Evolutionary conservation across 768 basidiomycete genomes (phyloP).

Genomic region (Agaricus subrufescens): DNA sequence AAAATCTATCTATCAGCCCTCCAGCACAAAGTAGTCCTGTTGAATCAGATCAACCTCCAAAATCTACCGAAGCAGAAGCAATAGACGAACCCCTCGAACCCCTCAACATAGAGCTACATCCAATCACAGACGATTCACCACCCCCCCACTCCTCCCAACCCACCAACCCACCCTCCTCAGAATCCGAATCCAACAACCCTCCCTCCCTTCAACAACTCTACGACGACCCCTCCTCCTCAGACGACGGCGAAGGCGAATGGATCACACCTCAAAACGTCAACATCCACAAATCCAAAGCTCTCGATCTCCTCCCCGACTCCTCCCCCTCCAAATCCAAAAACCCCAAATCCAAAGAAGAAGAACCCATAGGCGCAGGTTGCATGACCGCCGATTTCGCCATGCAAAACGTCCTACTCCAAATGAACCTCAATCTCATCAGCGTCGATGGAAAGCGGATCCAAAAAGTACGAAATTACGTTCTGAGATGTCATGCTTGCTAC

Average conservation of each 20-base stretch:
- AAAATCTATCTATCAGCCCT: slow-evolving; percentile 1
- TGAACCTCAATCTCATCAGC: slow-evolving; percentile 87
- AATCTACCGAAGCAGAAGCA: slow-evolving; percentile 5
- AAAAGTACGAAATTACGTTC: slow-evolving; percentile 91
- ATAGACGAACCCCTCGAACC: slow-evolving; percentile 16
- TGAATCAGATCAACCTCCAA: slow-evolving; percentile 7
- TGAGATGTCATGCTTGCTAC: slow-evolving; percentile 98
- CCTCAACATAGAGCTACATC: slow-evolving; percentile 11
- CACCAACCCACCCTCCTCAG: neutral
- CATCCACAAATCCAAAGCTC: slow-evolving; percentile 81
- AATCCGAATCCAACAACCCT: slow-evolving; percentile 13
- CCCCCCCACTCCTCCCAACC: neutral
- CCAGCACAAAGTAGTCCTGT: neutral
- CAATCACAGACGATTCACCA: slow-evolving; percentile 9
- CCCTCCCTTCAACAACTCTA: slow-evolving; percentile 39
- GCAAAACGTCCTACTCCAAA: slow-evolving; percentile 95
- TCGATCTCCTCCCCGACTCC: slow-evolving; percentile 72
- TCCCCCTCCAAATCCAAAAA: slow-evolving; percentile 22
- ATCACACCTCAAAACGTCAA: slow-evolving; percentile 89
- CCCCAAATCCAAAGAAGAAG: slow-evolving; percentile 29
- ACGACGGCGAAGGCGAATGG: slow-evolving; percentile 93
- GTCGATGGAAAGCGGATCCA: slow-evolving; percentile 88
- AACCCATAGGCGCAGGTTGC: slow-evolving; percentile 68
- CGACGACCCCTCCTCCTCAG: slow-evolving; percentile 73
- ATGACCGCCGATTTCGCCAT: slow-evolving; percentile 99